Evolutionary conservation across 2,329 filamentous ascomycete genomes (phyloP).

Genomic region (Pseudogymnoascus sp.): DNA sequence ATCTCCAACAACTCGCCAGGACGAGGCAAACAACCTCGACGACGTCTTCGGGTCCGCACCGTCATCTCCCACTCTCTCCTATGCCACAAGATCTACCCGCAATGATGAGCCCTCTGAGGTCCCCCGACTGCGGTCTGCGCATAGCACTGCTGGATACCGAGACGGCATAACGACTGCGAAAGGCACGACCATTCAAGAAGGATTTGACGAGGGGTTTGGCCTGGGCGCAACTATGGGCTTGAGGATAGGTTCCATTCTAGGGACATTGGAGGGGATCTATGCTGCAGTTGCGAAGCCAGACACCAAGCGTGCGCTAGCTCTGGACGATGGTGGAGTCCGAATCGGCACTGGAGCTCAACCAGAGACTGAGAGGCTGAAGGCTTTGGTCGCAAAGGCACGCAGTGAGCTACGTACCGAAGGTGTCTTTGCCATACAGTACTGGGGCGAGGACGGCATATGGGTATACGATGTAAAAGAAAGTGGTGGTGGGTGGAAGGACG

Average conservation of each 20-base stretch:
- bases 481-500: constrained; percentile 39
- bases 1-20: neutral
- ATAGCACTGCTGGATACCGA: constrained; percentile 73
- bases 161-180: constrained; percentile 79
- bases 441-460: constrained; percentile 66
- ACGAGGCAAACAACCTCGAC: constrained; percentile 23
- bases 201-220: constrained; percentile 86
- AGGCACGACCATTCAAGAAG: constrained; percentile 67
- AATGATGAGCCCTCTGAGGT: constrained; percentile 13
- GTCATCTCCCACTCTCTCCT: constrained; percentile 21
- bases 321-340: neutral
- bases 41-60: constrained; percentile 31
- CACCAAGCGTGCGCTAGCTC: constrained; percentile 1
- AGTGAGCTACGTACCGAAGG: constrained; percentile 54
- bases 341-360: constrained; percentile 10
- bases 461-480: constrained; percentile 50
- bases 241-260: constrained; percentile 67
- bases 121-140: constrained; percentile 17
- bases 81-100: neutral
- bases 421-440: constrained; percentile 62
- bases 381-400: constrained; percentile 44
- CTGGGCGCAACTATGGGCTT: constrained; percentile 77
- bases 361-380: constrained; percentile 24
- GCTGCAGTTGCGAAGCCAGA: constrained; percentile 38
- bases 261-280: constrained; percentile 67